Evolutionary conservation across 2,329 filamentous ascomycete genomes (phyloP), one percentile per base, ranked within the genome.

Genomic region (Bipolaris zeicola): DNA sequence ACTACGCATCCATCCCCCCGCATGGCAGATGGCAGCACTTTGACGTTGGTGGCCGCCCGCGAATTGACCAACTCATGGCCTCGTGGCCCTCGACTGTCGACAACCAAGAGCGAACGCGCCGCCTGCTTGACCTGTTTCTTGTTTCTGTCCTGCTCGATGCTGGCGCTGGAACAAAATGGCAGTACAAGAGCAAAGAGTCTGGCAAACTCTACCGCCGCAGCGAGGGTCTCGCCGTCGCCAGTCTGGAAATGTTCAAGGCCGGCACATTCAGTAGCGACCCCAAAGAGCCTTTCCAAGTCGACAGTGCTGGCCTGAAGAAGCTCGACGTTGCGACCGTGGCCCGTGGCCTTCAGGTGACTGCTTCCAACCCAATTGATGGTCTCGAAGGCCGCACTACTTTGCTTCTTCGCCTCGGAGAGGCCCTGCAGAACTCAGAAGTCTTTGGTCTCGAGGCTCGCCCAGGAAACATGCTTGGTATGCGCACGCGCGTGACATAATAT

Each of bases 161-260:
- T 4, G 95, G 95, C 38, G 92, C 95, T 1, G 95, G 95, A 38
- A 94, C 87, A 2, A 84, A 87, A 64, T 99, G 95, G 95, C 89
- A 87, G 65, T 99, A 96, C 80, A 95, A 91, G 80, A 96, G 92
- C 72, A 88, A 88, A 61, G 92, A 96, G 71, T 96, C 92, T 62
- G 92, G 91, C 54, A 89, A 88, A 60, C 77, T 89, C 38, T 98
- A 94, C 77, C 83, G 87, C 50, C 87, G 95, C 48, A 96, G 92
- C 59, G 95, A 97, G 76, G 93, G 93, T 7, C 83, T 97, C 52
- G 93, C 93, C 7, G 87, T 89, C 8, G 87, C 87, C 41, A 88
- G 85, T 72, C 72, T 89, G 67, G 93, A 97, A 66, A 96, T 97
- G 93, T 97, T 96, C 84, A 96, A 96, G 79, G 82, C 85, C 13